phyloP scores from a whole-genome alignment of 805 yeast genomes.

The Tetrapisispora arboricola region DNA sequence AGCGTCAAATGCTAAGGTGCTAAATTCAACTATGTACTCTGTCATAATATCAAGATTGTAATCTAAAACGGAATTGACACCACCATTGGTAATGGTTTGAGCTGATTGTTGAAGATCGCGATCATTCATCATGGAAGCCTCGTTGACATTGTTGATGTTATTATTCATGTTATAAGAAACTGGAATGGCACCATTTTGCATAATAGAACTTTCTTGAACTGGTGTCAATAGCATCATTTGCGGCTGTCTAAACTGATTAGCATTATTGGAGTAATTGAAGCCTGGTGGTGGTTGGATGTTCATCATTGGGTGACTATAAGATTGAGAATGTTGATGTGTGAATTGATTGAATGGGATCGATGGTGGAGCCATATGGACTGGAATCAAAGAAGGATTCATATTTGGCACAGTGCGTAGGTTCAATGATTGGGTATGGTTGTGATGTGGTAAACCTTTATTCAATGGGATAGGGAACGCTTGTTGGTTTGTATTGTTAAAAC shows the following conservation, averaged over 20 bases:
- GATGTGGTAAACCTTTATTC: background rate
- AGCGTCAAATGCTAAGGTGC: slow-evolving; percentile 57
- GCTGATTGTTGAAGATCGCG: slow-evolving; percentile 9
- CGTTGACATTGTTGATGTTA: slow-evolving; percentile 2
- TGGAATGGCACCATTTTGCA: slow-evolving; percentile 1
- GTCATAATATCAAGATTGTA: slow-evolving; percentile 74
- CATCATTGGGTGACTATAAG: background rate
- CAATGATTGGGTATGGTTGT: slow-evolving; percentile 6
- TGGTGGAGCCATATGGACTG: background rate
- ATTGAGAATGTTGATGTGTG: slow-evolving; percentile 5
- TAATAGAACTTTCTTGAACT: background rate
- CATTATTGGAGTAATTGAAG: slow-evolving; percentile 7
- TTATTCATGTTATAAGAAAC: background rate
- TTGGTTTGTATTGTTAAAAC: background rate
- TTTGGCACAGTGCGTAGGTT: background rate
- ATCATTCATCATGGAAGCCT: slow-evolving; percentile 1
- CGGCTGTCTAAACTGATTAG: background rate
- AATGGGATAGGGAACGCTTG: background rate
- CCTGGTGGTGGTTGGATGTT: slow-evolving; percentile 18
- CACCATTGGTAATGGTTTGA: slow-evolving; percentile 43
- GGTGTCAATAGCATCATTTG: slow-evolving; percentile 2
- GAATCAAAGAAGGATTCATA: background rate
- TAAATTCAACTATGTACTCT: slow-evolving; percentile 64
- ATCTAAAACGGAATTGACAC: slow-evolving; percentile 67
- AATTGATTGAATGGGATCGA: slow-evolving; percentile 4